These are phyloP conservation scores for Clarireedia paspali DNA, from an alignment of 2,329 filamentous ascomycete species.

Conservation along the genomic window DNA sequence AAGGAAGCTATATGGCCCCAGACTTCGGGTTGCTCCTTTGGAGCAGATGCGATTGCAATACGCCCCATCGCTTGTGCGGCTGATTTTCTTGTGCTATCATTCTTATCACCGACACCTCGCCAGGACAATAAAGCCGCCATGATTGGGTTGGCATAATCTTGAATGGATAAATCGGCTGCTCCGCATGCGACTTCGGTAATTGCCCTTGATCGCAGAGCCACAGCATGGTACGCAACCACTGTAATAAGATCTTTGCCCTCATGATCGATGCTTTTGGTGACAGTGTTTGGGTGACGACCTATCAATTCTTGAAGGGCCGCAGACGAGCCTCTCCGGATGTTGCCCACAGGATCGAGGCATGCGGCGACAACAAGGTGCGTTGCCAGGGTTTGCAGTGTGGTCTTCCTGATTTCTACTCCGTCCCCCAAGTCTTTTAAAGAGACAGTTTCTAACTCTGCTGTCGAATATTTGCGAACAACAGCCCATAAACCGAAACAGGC, in stretches of 20 bases:
- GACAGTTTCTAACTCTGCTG: conserved; percentile 63
- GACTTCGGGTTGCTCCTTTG: background rate
- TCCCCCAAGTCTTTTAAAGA: conserved; percentile 11
- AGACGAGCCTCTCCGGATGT: conserved; percentile 86
- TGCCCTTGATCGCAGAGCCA: conserved; percentile 78
- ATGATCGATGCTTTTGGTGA: conserved; percentile 51
- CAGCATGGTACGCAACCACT: conserved; percentile 84
- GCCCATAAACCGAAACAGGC: conserved; percentile 97
- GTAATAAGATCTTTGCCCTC: conserved; percentile 68
- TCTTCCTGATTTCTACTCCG: conserved; percentile 18
- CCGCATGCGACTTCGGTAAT: conserved; percentile 67
- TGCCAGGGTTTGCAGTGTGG: conserved; percentile 67
- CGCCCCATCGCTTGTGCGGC: conserved; percentile 56
- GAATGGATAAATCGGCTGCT: conserved; percentile 54
- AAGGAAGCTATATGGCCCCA: background rate
- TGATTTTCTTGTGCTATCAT: conserved; percentile 63
- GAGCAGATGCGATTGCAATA: background rate
- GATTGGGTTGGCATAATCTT: conserved; percentile 43
- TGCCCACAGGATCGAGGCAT: conserved; percentile 82
- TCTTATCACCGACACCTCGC: conserved; percentile 79
- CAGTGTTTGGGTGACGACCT: conserved; percentile 81
- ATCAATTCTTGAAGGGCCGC: conserved; percentile 91
- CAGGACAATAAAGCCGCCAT: conserved; percentile 49
- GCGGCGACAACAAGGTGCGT: conserved; percentile 75
- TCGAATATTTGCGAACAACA: conserved; percentile 77